Conservation (phyloP, 2,329 filamentous ascomycete genomes). For the Metarhizium robertsii region DNA sequence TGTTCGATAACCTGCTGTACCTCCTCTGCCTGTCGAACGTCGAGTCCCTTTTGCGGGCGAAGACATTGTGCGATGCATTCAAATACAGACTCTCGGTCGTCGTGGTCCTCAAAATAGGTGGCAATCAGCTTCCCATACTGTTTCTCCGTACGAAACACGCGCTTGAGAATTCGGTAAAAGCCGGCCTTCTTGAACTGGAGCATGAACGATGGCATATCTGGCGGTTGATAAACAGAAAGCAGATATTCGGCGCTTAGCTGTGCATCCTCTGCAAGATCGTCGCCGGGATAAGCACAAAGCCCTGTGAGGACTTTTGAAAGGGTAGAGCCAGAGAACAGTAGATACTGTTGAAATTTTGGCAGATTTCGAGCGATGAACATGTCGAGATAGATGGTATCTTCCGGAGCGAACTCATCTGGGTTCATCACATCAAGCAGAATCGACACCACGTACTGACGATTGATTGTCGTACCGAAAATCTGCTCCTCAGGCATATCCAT, state of each 20-base stretch:
- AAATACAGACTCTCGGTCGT: conserved; percentile 68
- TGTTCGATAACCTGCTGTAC: conserved; percentile 57
- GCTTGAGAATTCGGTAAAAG: conserved; percentile 88
- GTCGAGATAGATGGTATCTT: conserved; percentile 88
- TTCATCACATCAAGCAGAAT: conserved; percentile 90
- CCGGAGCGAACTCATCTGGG: conserved; percentile 59
- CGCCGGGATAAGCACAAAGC: conserved; percentile 74
- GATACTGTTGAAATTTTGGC: conserved; percentile 93
- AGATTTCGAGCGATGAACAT: conserved; percentile 97
- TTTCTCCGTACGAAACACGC: conserved; percentile 70
- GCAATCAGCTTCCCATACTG: conserved; percentile 71
- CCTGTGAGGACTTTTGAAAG: conserved; percentile 72
- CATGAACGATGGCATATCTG: conserved; percentile 68
- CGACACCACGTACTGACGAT: conserved; percentile 85
- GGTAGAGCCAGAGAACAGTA: conserved; percentile 79
- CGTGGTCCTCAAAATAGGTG: conserved; percentile 76
- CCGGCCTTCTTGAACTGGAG: conserved; percentile 68
- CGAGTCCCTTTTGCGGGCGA: conserved; percentile 51
- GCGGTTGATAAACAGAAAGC: conserved; percentile 84
- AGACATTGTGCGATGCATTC: conserved; percentile 70
- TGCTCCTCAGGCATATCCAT: conserved; percentile 54
- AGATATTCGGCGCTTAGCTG: conserved; percentile 96
- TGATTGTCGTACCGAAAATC: conserved; percentile 62
- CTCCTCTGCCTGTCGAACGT: conserved; percentile 61
- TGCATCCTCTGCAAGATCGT: conserved; percentile 80